Evolutionary conservation across 108 stramenopile genomes (phyloP), one percentile per base, ranked within the genome.

Genomic region (Nitzschia sp.): DNA sequence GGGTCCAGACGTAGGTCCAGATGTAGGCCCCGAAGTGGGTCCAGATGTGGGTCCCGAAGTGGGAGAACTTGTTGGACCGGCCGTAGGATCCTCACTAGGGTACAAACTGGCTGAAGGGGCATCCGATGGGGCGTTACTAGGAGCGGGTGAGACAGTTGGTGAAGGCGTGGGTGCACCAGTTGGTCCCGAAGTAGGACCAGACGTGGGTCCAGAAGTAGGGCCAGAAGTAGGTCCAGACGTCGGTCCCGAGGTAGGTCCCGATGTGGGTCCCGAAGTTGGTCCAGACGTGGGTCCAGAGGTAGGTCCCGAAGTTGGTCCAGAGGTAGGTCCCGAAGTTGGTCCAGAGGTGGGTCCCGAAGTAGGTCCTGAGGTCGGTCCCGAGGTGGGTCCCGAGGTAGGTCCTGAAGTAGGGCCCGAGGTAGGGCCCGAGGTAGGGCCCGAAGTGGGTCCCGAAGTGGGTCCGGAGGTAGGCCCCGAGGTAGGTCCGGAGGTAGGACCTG

Each of bases 361-460:
- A 9, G 65, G 65, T 34, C 65, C 65, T 4, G 65, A 19, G 31
- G 47, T 58, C 5, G 41, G 35, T 38, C 22, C 59, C 38, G 36
- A 4, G 11, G 66, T 29, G 1, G 66, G 66, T 36, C 34, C 48
- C 9, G 66, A 15, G 29, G 15, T 28, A 31, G 27, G 55, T 8
- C 31, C 55, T 15, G 54, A 6, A 6, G 48, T 21, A 5, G 28
- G 66, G 11, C 34, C 48, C 9, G 66, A 15, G 0, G 38, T 69
- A 0, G 57, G 54, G 6, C 58, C 58, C 2, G 36, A 9, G 2
- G 63, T 72, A 15, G 71, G 71, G 6, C 68, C 56, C 27, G 36
- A 3, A 45, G 56, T 69, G 41, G 68, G 68, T 45, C 35, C 56
- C 27, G 63, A 23, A 15, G 70, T 71, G 17, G 70, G 70, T 25